These are phyloP conservation scores for Fonsecaea monophora DNA, from an alignment of 2,329 filamentous ascomycete species.

Conservation along the genomic window DNA sequence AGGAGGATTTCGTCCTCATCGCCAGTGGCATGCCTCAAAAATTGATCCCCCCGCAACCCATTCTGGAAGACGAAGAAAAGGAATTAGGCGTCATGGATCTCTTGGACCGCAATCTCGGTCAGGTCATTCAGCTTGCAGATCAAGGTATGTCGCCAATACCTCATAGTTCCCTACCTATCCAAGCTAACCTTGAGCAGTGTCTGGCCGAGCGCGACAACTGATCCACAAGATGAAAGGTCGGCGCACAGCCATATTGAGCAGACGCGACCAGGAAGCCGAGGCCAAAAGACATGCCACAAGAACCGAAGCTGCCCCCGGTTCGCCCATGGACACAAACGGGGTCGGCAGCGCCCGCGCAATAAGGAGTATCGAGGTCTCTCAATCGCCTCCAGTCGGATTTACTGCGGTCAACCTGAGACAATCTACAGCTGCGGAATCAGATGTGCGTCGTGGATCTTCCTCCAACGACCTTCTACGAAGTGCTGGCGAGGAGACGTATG, in stretches of 20 bases:
- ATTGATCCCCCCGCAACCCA: constrained; percentile 78
- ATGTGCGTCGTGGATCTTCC: constrained; percentile 11
- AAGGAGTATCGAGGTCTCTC: constrained; percentile 43
- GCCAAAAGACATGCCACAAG: constrained; percentile 24
- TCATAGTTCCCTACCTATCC: neutral
- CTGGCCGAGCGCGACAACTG: constrained; percentile 75
- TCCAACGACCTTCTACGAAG: constrained; percentile 14
- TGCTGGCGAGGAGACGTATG: constrained; percentile 44
- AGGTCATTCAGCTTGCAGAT: constrained; percentile 81
- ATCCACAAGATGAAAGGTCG: constrained; percentile 80
- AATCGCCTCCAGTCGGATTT: constrained; percentile 61
- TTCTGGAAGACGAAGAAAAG: constrained; percentile 84
- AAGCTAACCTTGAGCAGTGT: constrained; percentile 55
- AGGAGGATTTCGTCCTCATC: constrained; percentile 87
- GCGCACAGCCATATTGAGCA: constrained; percentile 72
- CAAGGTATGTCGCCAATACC: constrained; percentile 59
- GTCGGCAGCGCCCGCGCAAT: constrained; percentile 34
- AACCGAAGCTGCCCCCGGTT: constrained; percentile 36
- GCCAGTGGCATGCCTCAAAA: constrained; percentile 82
- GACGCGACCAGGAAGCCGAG: constrained; percentile 61
- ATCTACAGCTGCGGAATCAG: constrained; percentile 40
- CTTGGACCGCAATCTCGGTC: constrained; percentile 75
- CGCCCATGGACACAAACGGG: constrained; percentile 40
- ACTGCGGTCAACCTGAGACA: constrained; percentile 64
- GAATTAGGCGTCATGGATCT: constrained; percentile 85